Conservation (phyloP, 225 moss, liverwort and hornwort species). For the Pleurozium schreberi region DNA sequence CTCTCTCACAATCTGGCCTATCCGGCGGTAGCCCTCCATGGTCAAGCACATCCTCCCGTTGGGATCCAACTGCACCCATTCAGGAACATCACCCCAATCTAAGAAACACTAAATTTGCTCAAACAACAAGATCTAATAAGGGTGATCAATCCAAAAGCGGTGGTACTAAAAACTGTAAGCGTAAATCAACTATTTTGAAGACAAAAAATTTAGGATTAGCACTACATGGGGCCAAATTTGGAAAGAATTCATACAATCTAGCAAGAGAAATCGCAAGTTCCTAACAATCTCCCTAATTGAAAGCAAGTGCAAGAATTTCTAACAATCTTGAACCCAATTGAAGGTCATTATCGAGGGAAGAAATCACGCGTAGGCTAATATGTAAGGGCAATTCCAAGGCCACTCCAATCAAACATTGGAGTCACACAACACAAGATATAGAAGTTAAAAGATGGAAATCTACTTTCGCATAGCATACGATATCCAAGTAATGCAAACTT, state of each 20-base stretch:
- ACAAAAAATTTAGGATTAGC: background rate
- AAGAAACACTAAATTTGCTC: background rate
- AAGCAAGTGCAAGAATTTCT: background rate
- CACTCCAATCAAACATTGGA: background rate
- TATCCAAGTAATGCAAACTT: background rate
- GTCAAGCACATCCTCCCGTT: constrained; percentile 67
- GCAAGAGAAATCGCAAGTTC: background rate
- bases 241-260: background rate
- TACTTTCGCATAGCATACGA: background rate
- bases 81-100: background rate
- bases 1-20: constrained; percentile 41
- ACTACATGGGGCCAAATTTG: background rate
- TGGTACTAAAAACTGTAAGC: background rate
- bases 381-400: background rate
- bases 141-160: background rate
- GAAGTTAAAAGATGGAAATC: background rate
- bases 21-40: constrained; percentile 51
- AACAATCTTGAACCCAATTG: background rate
- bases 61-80: constrained; percentile 47
- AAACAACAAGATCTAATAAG: background rate
- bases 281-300: background rate
- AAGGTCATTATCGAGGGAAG: background rate
- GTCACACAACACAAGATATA: background rate
- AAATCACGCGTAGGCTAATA: background rate
- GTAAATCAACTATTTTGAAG: background rate